Evolutionary conservation across 108 stramenopile genomes (phyloP), one percentile per base, ranked within the genome.

Genomic region (Aurantiochytrium sp.): DNA sequence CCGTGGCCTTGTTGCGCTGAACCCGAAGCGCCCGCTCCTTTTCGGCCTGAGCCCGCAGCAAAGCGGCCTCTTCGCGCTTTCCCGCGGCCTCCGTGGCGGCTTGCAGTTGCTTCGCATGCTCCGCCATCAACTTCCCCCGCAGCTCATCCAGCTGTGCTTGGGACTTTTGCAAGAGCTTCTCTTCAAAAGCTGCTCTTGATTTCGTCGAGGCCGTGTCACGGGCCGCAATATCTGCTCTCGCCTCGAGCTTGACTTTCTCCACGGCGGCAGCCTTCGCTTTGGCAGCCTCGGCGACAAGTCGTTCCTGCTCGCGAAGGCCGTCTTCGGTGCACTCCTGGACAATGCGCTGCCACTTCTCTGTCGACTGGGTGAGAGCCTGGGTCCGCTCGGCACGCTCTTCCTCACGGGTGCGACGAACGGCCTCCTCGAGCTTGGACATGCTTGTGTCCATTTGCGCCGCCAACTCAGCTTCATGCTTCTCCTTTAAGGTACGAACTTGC

Each of bases 271-370:
- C 42, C 64, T 69, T 69, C 8, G 25, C 64, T 3, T 69, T 69
- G 25, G 45, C 76, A 12, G 76, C 76, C 51, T 83, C 76, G n/a
- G 19, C 51, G n/a, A 25, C 28, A 18, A 83, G 51, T 43, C 76
- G 76, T 23, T 83, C 76, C 51, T 83, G 76, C 45, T 83, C 76
- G n/a, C 51, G 19, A 12, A 53, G 14, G n/a, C 5, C 23, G 23
- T 83, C 49, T 12, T 47, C 76, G 1, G 76, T 83, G 51, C 76
- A 83, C 23, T 83, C 76, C 4, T 83, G 76, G 19, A 83, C n/a
- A 6, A 53, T 53, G 25, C 76, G 76, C 28, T 83, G 76, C 76
- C 76, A 83, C 51, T 83, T 83, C 51, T 83, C 76, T 35, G 76
- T 83, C 45, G 76, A 47, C 51, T 47, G 51, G 16, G 45, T 83